phyloP scores from a whole-genome alignment of 257 asterid genomes.

The Nyctanthes arbortristis region DNA sequence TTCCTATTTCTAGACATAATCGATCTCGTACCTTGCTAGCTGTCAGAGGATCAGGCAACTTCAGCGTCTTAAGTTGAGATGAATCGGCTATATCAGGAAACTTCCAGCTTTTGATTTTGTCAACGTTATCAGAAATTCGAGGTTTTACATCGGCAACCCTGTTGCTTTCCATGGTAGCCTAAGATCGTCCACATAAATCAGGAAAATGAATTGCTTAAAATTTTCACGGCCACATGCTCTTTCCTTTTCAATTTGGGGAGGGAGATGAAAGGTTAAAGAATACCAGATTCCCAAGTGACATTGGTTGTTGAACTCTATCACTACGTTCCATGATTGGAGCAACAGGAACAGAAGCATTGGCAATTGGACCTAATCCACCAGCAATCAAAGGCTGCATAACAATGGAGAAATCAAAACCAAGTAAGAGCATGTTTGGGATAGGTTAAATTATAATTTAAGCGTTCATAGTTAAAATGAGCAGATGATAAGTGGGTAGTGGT shows the following conservation, averaged over 20 bases:
- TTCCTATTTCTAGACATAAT: constrained; percentile 2
- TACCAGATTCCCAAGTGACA: constrained; percentile 89
- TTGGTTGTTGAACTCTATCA: constrained; percentile 77
- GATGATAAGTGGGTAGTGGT: not conserved
- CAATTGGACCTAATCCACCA: constrained; percentile 72
- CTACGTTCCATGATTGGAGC: constrained; percentile 71
- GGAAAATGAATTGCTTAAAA: constrained; percentile 12
- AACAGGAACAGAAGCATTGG: constrained; percentile 55
- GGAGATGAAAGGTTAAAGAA: constrained; percentile 14
- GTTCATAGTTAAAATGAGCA: no score
- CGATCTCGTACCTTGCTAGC: constrained; percentile 68
- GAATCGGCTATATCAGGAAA: constrained; percentile 77
- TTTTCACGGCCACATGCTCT: not conserved
- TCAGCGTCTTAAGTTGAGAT: constrained; percentile 79
- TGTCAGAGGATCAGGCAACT: constrained; percentile 79
- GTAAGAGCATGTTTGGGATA: no score
- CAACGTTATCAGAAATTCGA: constrained; percentile 64
- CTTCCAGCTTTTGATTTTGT: constrained; percentile 83
- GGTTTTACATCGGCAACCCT: constrained; percentile 87
- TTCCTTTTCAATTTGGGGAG: constrained; percentile 4
- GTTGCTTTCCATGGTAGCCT: constrained; percentile 84
- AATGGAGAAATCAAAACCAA: not conserved
- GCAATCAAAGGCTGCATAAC: constrained; percentile 64
- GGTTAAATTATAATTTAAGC: no score
- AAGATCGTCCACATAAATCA: constrained; percentile 30